Percentiles rank a stretch among this genome's conserved stretches.
phyloP scores from a whole-genome alignment of 768 basidiomycete genomes.

The Jaapia argillacea region DNA sequence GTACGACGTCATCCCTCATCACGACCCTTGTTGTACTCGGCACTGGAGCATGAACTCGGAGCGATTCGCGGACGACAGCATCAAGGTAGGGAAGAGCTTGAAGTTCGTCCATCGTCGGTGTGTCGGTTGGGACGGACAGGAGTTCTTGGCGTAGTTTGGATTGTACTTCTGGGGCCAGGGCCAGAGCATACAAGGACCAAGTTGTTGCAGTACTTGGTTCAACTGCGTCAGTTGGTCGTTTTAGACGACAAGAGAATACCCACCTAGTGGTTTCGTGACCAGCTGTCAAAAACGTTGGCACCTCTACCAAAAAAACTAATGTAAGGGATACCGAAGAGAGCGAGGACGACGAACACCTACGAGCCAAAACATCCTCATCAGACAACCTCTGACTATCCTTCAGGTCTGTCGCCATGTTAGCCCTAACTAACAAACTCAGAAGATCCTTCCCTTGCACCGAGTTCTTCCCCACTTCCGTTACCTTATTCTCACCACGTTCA shows the following conservation, averaged over 20 bases:
- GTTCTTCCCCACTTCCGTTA: slow-evolving; percentile 16
- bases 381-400: slow-evolving; percentile 9
- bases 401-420: slow-evolving; percentile 45
- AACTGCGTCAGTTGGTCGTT: background rate
- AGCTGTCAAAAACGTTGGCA: slow-evolving; percentile 20
- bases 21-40: slow-evolving; percentile 3
- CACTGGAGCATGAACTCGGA: slow-evolving; percentile 10
- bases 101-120: slow-evolving; percentile 19
- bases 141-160: slow-evolving; percentile 25
- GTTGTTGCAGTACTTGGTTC: slow-evolving; percentile 8
- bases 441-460: slow-evolving; percentile 31
- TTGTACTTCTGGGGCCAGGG: slow-evolving; percentile 23
- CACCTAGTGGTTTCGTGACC: slow-evolving; percentile 18
- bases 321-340: background rate
- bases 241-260: background rate
- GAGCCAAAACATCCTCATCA: background rate
- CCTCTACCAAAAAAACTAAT: slow-evolving; percentile 10
- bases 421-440: slow-evolving; percentile 41
- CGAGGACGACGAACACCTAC: no score
- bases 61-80: slow-evolving; percentile 13
- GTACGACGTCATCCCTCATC: slow-evolving; percentile 8
- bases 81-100: slow-evolving; percentile 22
- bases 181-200: slow-evolving; percentile 26
- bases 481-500: slow-evolving; percentile 1
- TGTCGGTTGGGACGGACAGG: slow-evolving; percentile 10